Percentiles rank a stretch among this genome's conserved stretches.
These are phyloP conservation scores for Pseudopithomyces maydicus DNA, from an alignment of 2,329 filamentous ascomycete species.

Conservation along the genomic window DNA sequence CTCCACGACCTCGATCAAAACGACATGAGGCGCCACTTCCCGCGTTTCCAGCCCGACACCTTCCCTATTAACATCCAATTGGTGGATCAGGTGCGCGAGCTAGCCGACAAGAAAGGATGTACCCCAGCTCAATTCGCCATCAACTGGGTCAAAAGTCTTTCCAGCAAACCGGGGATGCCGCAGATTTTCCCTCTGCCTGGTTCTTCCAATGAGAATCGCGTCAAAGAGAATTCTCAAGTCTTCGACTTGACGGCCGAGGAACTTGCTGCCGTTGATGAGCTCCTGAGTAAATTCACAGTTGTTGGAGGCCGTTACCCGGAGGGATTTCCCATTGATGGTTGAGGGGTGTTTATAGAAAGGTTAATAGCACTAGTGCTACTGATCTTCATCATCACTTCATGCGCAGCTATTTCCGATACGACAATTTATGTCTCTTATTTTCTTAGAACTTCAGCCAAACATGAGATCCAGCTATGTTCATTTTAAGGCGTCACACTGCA, in stretches of 20 bases:
- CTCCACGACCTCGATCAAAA: slow-evolving; percentile 59
- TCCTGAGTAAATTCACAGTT: slow-evolving; percentile 54
- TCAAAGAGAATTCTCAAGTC: slow-evolving; percentile 65
- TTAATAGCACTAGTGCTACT: too few relatives aligned
- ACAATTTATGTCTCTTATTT: too few relatives aligned
- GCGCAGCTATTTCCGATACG: too few relatives aligned
- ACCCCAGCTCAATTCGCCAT: slow-evolving; percentile 66
- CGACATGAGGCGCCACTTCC: slow-evolving; percentile 51
- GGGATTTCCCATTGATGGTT: neutral
- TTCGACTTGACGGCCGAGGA: slow-evolving; percentile 48
- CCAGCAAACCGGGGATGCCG: slow-evolving; percentile 57
- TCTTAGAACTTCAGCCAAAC: too few relatives aligned
- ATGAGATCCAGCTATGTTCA: too few relatives aligned
- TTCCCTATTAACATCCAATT: slow-evolving; percentile 67
- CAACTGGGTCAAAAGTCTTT: slow-evolving; percentile 56
- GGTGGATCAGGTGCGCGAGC: slow-evolving; percentile 58
- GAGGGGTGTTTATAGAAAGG: neutral
- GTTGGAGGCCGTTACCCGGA: slow-evolving; percentile 10
- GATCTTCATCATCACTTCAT: too few relatives aligned
- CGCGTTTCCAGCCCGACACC: slow-evolving; percentile 64
- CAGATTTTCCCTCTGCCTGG: slow-evolving; percentile 68
- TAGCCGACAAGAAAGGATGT: slow-evolving; percentile 62
- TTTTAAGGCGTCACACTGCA: too few relatives aligned
- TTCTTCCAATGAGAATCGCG: slow-evolving; percentile 57
- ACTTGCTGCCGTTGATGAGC: slow-evolving; percentile 54